phyloP scores from a whole-genome alignment of 768 basidiomycete genomes.

The Hygrophorus russula region DNA sequence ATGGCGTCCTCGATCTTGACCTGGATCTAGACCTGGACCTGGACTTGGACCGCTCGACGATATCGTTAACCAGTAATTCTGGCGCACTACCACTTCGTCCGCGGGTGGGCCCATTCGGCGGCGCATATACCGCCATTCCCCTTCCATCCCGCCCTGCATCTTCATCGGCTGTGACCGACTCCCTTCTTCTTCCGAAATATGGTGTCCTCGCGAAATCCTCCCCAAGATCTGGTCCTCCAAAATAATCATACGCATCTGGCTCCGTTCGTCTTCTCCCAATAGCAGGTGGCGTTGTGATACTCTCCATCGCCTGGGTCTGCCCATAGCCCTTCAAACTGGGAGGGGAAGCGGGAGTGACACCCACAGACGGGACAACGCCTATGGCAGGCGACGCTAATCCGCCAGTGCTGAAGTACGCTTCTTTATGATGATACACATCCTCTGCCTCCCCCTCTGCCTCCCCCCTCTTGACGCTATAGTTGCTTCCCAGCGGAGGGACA shows the following conservation, averaged over 20 bases:
- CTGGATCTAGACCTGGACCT: conserved; percentile 24
- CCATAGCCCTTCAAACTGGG: neutral
- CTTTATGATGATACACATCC: conserved; percentile 14
- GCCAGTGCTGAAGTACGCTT: conserved; percentile 6
- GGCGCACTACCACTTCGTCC: conserved; percentile 17
- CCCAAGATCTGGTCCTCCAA: conserved; percentile 45
- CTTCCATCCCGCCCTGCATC: conserved; percentile 6
- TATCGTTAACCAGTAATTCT: conserved; percentile 11
- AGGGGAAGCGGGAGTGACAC: neutral
- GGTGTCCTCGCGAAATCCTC: conserved; percentile 30
- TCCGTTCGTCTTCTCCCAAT: conserved; percentile 9
- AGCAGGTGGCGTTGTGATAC: conserved; percentile 9
- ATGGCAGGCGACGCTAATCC: conserved; percentile 1
- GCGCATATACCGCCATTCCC: neutral
- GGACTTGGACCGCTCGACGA: conserved; percentile 18
- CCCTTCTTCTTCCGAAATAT: conserved; percentile 9
- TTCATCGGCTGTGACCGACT: conserved; percentile 7
- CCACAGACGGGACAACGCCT: neutral
- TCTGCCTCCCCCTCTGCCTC: conserved; percentile 12
- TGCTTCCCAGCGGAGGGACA: conserved; percentile 39
- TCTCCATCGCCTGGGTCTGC: neutral
- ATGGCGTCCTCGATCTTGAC: conserved; percentile 31
- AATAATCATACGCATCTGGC: conserved; percentile 45
- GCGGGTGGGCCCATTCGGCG: conserved; percentile 10
- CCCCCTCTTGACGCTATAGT: conserved; percentile 19